Conservation (phyloP, 352 stramenopile genomes). For the Plasmopara viticola region DNA sequence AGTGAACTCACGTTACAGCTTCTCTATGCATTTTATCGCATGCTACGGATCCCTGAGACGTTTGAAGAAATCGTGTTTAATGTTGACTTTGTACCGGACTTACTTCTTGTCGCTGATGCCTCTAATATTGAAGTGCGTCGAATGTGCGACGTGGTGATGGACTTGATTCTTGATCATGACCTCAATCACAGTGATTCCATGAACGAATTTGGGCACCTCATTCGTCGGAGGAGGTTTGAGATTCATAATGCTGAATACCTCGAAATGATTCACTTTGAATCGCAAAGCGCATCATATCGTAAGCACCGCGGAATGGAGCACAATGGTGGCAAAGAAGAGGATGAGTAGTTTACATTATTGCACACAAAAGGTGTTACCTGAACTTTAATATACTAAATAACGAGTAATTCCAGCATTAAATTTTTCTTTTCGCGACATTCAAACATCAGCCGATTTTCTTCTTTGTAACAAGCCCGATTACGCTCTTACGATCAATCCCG, state of each 20-base stretch:
- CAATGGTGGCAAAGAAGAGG: slow-evolving; percentile 21
- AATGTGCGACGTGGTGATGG: slow-evolving; percentile 85
- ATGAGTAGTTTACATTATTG: slow-evolving; percentile 8
- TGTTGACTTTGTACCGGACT: slow-evolving; percentile 64
- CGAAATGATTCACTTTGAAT: slow-evolving; percentile 72
- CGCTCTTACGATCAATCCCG: slow-evolving; percentile 43
- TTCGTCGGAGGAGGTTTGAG: slow-evolving; percentile 77
- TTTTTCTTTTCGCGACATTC: not conserved
- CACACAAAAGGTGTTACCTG: not conserved
- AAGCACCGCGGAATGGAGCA: slow-evolving; percentile 22
- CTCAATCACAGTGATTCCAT: slow-evolving; percentile 47
- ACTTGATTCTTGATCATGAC: slow-evolving; percentile 78
- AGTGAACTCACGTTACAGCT: slow-evolving; percentile 81
- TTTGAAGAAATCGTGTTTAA: slow-evolving; percentile 78
- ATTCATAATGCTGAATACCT: slow-evolving; percentile 87
- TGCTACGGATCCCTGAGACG: slow-evolving; percentile 65
- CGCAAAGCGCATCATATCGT: slow-evolving; percentile 21
- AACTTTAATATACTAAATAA: no score
- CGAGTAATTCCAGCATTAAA: no score
- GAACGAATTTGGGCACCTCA: slow-evolving; percentile 69
- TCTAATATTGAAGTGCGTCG: slow-evolving; percentile 76
- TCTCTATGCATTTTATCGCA: slow-evolving; percentile 72
- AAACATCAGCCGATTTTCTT: slow-evolving; percentile 22
- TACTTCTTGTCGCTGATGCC: slow-evolving; percentile 69
- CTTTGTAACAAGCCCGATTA: slow-evolving; percentile 56